Evolutionary conservation across 2,329 filamentous ascomycete species (phyloP).

Genomic region (Fusarium marasasianum): DNA sequence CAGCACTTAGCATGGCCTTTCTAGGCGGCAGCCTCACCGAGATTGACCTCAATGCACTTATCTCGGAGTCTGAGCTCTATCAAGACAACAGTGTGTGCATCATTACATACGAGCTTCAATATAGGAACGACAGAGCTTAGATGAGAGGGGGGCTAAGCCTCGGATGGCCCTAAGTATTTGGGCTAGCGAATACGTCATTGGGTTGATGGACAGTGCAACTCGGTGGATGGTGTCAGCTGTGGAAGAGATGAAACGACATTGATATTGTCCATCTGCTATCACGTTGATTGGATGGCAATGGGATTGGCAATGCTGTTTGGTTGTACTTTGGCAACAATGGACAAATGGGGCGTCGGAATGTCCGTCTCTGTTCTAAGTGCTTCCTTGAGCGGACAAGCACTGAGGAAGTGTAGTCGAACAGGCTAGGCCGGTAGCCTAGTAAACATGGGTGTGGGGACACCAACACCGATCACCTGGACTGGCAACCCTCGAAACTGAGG

Average conservation of each 20-base stretch:
- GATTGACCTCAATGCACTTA: slow-evolving; percentile 37
- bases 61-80: slow-evolving; percentile 33
- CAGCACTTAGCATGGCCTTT: slow-evolving; percentile 37
- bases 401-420: slow-evolving; percentile 11
- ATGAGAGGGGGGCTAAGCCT: slow-evolving; percentile 32
- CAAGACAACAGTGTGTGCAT: slow-evolving; percentile 30
- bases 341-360: background rate
- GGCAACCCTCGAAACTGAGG: background rate
- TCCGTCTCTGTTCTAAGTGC: background rate
- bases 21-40: slow-evolving; percentile 35
- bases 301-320: slow-evolving; percentile 4
- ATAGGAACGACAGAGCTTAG: slow-evolving; percentile 35
- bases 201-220: slow-evolving; percentile 24
- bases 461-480: slow-evolving; percentile 8
- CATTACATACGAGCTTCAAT: slow-evolving; percentile 37
- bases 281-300: slow-evolving; percentile 8
- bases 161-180: slow-evolving; percentile 21
- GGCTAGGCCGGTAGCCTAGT: background rate
- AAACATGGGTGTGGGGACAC: background rate
- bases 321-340: slow-evolving; percentile 1
- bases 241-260: slow-evolving; percentile 7
- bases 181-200: slow-evolving; percentile 33
- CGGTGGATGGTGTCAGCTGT: slow-evolving; percentile 13
- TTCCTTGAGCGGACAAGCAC: slow-evolving; percentile 2
- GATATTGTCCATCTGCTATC: slow-evolving; percentile 17